Conservation (phyloP, 225 moss, liverwort and hornwort species). For the Neckera pumila region DNA sequence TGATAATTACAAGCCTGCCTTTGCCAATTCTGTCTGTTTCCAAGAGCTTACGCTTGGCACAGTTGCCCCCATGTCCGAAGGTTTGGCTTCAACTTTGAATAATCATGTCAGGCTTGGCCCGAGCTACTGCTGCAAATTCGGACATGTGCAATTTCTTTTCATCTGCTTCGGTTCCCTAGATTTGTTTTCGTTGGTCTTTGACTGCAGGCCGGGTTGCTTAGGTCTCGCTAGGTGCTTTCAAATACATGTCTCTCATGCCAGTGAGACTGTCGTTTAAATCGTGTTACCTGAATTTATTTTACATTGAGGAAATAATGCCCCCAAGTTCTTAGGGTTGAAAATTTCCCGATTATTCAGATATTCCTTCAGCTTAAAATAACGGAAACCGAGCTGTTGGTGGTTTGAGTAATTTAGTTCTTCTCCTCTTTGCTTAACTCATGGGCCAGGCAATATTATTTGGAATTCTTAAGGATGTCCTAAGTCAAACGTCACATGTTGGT, state of each 20-base stretch:
- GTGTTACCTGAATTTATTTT: not conserved
- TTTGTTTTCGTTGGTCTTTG: not conserved
- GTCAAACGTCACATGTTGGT: not conserved
- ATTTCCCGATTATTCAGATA: not conserved
- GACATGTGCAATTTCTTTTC: not conserved
- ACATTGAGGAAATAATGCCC: not conserved
- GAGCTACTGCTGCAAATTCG: not conserved
- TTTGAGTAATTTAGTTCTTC: not conserved
- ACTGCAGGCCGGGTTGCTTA: not conserved
- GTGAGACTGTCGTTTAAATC: not conserved
- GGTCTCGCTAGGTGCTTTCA: not conserved
- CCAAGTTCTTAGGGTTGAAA: not conserved
- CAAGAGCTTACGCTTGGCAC: conserved; percentile 47
- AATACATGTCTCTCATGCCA: not conserved
- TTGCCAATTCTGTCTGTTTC: conserved; percentile 33
- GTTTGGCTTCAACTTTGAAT: conserved; percentile 10
- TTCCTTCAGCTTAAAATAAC: not conserved
- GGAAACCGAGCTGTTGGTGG: not conserved
- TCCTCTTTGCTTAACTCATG: not conserved
- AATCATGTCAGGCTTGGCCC: not conserved
- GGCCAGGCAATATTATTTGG: not conserved
- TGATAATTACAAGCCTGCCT: conserved; percentile 36
- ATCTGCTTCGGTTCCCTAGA: not conserved
- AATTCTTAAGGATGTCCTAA: not conserved
- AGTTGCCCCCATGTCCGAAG: conserved; percentile 35